Percentiles rank a stretch among this genome's conserved stretches.
Conservation (phyloP, 805 yeast species). For the Starmerella bacillaris region DNA sequence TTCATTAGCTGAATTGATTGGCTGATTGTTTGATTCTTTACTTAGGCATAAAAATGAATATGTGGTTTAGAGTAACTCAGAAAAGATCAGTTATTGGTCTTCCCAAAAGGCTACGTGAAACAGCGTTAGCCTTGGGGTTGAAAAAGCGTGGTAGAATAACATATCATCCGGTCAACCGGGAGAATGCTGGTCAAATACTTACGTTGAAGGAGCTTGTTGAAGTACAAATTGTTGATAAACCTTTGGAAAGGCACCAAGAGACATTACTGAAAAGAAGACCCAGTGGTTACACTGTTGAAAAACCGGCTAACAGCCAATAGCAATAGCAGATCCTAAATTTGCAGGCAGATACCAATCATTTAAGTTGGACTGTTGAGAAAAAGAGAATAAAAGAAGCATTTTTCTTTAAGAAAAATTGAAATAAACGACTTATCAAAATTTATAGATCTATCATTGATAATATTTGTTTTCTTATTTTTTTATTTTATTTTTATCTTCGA, state of each 20-base stretch:
- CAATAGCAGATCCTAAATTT: too few relatives aligned
- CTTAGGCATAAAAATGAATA: background rate
- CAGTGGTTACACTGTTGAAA: constrained; percentile 20
- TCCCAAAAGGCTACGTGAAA: constrained; percentile 47
- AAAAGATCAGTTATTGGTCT: constrained; percentile 71
- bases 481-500: too few relatives aligned
- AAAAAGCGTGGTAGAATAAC: constrained; percentile 53
- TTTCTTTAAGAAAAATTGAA: too few relatives aligned
- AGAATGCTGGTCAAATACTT: constrained; percentile 70
- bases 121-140: constrained; percentile 58
- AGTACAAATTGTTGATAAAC: constrained; percentile 51
- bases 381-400: too few relatives aligned
- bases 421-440: too few relatives aligned
- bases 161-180: constrained; percentile 56
- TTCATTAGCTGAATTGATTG: too few relatives aligned
- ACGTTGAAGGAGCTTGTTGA: constrained; percentile 70
- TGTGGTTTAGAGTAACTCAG: constrained; percentile 41
- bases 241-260: constrained; percentile 32
- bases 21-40: too few relatives aligned
- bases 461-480: too few relatives aligned
- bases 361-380: too few relatives aligned
- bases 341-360: too few relatives aligned
- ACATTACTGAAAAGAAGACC: constrained; percentile 19
- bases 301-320: background rate
- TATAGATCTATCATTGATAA: too few relatives aligned